phyloP scores from a whole-genome alignment of 2,329 filamentous ascomycete species.

The Hypoxylon sp. region DNA sequence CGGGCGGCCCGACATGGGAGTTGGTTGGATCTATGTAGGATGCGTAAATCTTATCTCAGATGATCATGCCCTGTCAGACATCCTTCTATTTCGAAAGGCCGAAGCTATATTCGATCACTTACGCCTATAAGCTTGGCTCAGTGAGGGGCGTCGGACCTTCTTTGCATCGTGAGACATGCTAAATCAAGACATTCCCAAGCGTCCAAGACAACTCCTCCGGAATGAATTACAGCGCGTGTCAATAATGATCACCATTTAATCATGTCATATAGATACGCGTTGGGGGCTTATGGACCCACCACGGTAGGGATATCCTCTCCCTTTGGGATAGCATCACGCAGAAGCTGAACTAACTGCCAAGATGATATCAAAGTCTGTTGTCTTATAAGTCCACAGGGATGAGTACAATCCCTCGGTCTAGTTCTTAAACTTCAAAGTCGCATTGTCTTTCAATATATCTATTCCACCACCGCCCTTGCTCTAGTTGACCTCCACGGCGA shows the following conservation, averaged over 20 bases:
- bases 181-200: constrained; percentile 27
- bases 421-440: constrained; percentile 19
- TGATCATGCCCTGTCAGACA: constrained; percentile 22
- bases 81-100: constrained; percentile 16
- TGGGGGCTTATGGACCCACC: constrained; percentile 18
- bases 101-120: constrained; percentile 24
- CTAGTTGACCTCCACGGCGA: constrained; percentile 62
- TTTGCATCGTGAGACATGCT: constrained; percentile 38
- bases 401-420: constrained; percentile 7
- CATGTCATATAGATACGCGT: constrained; percentile 25
- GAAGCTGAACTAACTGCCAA: constrained; percentile 9
- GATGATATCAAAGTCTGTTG: constrained; percentile 13
- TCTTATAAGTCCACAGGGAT: constrained; percentile 30
- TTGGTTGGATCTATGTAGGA: constrained; percentile 22
- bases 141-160: constrained; percentile 19
- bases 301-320: constrained; percentile 22
- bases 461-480: constrained; percentile 7
- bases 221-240: constrained; percentile 24
- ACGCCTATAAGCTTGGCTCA: constrained; percentile 8
- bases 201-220: constrained; percentile 20
- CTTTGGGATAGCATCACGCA: constrained; percentile 21
- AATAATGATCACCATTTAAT: constrained; percentile 17
- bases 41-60: constrained; percentile 38
- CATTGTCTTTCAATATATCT: constrained; percentile 22
- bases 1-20: constrained; percentile 14